Conservation (phyloP, 768 basidiomycete genomes). For the Leucocoprinus leucothites region DNA sequence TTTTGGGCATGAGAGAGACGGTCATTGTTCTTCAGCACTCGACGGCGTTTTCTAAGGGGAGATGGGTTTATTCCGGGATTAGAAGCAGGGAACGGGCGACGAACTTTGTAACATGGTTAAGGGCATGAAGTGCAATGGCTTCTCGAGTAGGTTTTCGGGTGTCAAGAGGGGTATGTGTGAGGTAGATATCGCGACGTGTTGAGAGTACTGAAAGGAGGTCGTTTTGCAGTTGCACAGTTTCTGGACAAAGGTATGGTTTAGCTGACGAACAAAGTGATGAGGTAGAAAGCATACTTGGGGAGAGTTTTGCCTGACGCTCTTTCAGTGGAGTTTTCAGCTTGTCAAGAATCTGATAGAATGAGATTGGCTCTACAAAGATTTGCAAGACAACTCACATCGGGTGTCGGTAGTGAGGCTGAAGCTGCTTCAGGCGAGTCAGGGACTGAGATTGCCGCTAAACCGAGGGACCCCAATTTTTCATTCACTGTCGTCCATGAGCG, state of each 20-base stretch:
- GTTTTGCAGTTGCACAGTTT: constrained; percentile 49
- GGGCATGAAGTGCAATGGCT: constrained; percentile 69
- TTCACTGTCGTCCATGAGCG: constrained; percentile 53
- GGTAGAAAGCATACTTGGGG: constrained; percentile 38
- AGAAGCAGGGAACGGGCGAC: constrained; percentile 13
- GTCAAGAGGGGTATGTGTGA: constrained; percentile 64
- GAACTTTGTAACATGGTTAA: constrained; percentile 91
- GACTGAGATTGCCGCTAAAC: constrained; percentile 46
- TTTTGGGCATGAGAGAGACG: constrained; percentile 74
- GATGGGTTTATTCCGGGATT: not conserved
- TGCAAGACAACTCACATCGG: constrained; percentile 24
- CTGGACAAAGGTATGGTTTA: constrained; percentile 35
- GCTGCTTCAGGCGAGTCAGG: constrained; percentile 37
- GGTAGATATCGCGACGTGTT: constrained; percentile 73
- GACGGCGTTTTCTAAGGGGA: constrained; percentile 74
- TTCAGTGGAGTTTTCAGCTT: constrained; percentile 55
- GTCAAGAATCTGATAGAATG: constrained; percentile 45
- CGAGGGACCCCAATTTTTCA: constrained; percentile 55
- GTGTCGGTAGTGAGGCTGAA: constrained; percentile 24
- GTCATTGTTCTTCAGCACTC: constrained; percentile 91
- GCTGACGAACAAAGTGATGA: not conserved
- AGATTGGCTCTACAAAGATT: constrained; percentile 1
- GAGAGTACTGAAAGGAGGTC: constrained; percentile 65
- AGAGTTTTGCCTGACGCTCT: constrained; percentile 48
- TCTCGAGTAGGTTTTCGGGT: constrained; percentile 63